Conservation (phyloP, 768 basidiomycete species). For the Trametes maxima region DNA sequence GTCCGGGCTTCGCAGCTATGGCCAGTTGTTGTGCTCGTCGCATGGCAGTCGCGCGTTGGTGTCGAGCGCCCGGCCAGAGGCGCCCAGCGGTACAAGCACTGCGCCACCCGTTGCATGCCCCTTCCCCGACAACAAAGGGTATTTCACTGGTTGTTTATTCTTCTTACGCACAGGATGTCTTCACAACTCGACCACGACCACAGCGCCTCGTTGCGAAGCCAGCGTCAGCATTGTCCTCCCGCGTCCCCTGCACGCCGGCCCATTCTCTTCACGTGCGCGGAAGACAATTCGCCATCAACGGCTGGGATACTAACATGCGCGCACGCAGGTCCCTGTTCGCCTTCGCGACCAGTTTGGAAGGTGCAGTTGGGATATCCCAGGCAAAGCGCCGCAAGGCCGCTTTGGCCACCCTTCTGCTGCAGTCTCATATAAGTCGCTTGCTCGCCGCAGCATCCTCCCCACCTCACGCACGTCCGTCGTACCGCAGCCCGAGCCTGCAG, state of each 20-base stretch:
- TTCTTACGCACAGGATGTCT: background rate
- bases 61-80: too few species aligned
- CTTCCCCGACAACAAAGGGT: too few species aligned
- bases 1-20: too few species aligned
- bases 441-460: slow-evolving; percentile 2
- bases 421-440: slow-evolving; percentile 3
- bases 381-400: slow-evolving; percentile 9
- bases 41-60: too few species aligned
- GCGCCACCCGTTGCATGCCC: too few species aligned
- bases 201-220: slow-evolving; percentile 10
- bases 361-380: background rate
- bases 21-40: too few species aligned
- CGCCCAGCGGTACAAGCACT: too few species aligned
- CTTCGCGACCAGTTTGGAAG: slow-evolving; percentile 17
- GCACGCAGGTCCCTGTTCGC: slow-evolving; percentile 1
- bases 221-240: slow-evolving; percentile 8
- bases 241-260: background rate
- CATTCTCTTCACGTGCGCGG: background rate
- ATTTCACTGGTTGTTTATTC: too few species aligned
- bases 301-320: slow-evolving; percentile 2
- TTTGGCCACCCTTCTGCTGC: slow-evolving; percentile 1
- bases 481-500: slow-evolving; percentile 15
- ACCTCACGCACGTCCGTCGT: background rate
- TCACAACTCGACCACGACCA: background rate
- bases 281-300: slow-evolving; percentile 10